phyloP scores from a whole-genome alignment of 805 yeast species.

The Candida tallmaniae region DNA sequence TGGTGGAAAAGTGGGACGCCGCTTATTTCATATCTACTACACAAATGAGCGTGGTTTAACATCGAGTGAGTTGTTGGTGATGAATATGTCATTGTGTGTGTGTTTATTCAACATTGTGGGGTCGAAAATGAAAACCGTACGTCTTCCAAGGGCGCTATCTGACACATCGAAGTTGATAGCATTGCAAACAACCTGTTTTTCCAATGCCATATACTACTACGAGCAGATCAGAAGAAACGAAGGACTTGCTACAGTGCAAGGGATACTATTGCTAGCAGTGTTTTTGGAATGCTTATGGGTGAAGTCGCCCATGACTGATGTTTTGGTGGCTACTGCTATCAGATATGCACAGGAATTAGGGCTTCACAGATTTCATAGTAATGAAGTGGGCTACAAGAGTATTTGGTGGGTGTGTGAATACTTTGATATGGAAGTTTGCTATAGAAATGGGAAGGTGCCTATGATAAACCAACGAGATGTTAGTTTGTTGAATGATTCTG shows the following conservation, averaged over 20 bases:
- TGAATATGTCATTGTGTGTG: conserved; percentile 26
- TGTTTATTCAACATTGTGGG: conserved; percentile 21
- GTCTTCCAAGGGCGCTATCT: neutral
- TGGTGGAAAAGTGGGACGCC: conserved; percentile 14
- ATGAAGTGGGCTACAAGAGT: conserved; percentile 19
- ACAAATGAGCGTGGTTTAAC: conserved; percentile 15
- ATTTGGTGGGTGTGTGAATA: conserved; percentile 37
- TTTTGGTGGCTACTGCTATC: conserved; percentile 28
- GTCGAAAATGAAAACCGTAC: conserved; percentile 3
- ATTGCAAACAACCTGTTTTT: conserved; percentile 17
- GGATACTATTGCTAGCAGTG: conserved; percentile 42
- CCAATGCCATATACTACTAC: conserved; percentile 45
- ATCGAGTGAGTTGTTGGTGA: conserved; percentile 29
- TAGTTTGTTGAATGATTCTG: neutral
- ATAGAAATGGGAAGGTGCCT: conserved; percentile 38
- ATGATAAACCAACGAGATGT: conserved; percentile 24
- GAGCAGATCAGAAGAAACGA: conserved; percentile 48
- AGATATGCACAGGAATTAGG: conserved; percentile 41
- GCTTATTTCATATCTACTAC: conserved; percentile 23
- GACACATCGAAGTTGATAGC: conserved; percentile 13
- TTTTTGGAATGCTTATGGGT: conserved; percentile 31
- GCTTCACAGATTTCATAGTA: conserved; percentile 32
- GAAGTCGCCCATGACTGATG: conserved; percentile 25
- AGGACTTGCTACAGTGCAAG: conserved; percentile 49
- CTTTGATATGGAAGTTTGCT: conserved; percentile 35